A percentile compares a stretch with the other conserved stretches of the same genome.
Evolutionary conservation across 768 basidiomycete species (phyloP).

Genomic region (Termitomyces sp.): DNA sequence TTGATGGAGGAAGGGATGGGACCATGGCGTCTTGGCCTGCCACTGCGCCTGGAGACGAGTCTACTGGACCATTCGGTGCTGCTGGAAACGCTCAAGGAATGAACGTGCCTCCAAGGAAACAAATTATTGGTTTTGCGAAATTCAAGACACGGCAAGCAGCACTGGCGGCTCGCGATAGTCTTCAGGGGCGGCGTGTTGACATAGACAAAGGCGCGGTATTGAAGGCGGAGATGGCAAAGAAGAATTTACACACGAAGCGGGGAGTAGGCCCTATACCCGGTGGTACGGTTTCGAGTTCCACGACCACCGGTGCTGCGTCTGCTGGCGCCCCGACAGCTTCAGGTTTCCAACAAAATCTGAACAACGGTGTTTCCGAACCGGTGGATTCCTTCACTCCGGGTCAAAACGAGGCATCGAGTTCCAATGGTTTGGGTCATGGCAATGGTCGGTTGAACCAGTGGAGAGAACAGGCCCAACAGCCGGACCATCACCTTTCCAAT

Average conservation of each 20-base stretch:
- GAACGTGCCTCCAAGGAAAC: slow-evolving; percentile 71
- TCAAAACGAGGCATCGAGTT: slow-evolving; percentile 23
- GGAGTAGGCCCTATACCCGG: slow-evolving; percentile 67
- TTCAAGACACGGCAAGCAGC: slow-evolving; percentile 88
- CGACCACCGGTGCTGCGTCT: slow-evolving; percentile 16
- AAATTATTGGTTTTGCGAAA: slow-evolving; percentile 98
- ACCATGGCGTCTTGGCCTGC: slow-evolving; percentile 66
- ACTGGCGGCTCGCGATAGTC: slow-evolving; percentile 75
- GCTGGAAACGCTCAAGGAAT: slow-evolving; percentile 18
- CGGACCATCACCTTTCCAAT: slow-evolving; percentile 11
- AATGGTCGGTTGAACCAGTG: slow-evolving; percentile 29
- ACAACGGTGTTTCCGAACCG: slow-evolving; percentile 21
- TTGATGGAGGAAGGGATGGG: slow-evolving; percentile 72
- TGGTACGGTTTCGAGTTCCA: slow-evolving; percentile 9
- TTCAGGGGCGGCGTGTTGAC: slow-evolving; percentile 89
- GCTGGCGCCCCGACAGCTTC: slow-evolving; percentile 14
- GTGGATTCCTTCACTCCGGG: slow-evolving; percentile 14
- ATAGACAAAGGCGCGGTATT: slow-evolving; percentile 88
- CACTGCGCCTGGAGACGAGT: slow-evolving; percentile 23
- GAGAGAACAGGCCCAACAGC: slow-evolving; percentile 24
- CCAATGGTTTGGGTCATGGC: slow-evolving; percentile 41
- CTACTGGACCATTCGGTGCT: slow-evolving; percentile 25
- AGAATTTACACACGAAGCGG: slow-evolving; percentile 95
- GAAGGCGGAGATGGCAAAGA: slow-evolving; percentile 99
- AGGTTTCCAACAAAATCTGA: slow-evolving; percentile 11